Conservation (phyloP, 768 basidiomycete genomes). For the Amylocystis lapponica region DNA sequence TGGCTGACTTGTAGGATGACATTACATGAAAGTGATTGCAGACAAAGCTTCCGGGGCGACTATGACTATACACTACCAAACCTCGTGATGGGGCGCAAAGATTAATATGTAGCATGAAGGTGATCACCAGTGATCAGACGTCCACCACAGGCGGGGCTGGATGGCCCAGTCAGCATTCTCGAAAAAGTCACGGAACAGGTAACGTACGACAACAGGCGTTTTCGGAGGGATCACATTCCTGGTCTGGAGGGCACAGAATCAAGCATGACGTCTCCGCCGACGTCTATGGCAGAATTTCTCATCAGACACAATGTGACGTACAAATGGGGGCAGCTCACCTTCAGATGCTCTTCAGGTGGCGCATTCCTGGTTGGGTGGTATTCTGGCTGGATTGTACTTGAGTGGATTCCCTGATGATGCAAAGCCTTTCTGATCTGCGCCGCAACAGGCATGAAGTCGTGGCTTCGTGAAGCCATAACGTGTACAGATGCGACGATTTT, state of each 20-base stretch:
- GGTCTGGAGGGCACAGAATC: conserved; percentile 65
- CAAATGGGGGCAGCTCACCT: conserved; percentile 44
- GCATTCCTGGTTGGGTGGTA: conserved; percentile 41
- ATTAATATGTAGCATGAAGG: no score
- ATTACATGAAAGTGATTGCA: conserved; percentile 2
- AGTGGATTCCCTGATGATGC: conserved; percentile 91
- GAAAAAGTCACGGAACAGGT: background rate
- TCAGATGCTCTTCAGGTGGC: conserved; percentile 42
- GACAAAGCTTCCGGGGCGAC: no score
- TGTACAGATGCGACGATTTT: conserved; percentile 96
- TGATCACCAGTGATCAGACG: no score
- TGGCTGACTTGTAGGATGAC: conserved; percentile 22
- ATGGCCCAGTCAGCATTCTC: conserved; percentile 4
- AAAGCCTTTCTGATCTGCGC: conserved; percentile 77
- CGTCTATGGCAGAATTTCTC: conserved; percentile 34
- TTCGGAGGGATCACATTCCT: conserved; percentile 59
- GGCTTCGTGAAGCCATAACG: conserved; percentile 72
- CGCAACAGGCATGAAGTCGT: conserved; percentile 90
- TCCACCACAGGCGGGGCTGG: conserved; percentile 42
- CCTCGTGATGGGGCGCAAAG: no score
- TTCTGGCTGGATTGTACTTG: conserved; percentile 92
- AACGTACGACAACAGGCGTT: conserved; percentile 79
- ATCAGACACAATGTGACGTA: no score
- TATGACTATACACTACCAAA: no score
- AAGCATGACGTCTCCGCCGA: conserved; percentile 56